Conservation (phyloP, 2,329 filamentous ascomycete genomes). For the Aspergillus quadrilineatus region DNA sequence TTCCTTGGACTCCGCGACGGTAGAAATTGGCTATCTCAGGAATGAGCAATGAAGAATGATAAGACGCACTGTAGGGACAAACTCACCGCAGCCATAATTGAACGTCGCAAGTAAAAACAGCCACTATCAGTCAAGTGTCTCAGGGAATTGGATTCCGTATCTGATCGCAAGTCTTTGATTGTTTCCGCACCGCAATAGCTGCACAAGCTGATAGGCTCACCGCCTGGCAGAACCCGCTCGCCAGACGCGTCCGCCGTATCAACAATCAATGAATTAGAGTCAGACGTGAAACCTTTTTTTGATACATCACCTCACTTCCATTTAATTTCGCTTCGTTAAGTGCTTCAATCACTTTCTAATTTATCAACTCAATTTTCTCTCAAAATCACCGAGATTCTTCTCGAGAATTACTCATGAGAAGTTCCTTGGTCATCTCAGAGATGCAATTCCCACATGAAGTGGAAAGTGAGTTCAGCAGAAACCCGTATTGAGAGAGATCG, state of each 20-base stretch:
- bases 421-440: background rate
- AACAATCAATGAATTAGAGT: background rate
- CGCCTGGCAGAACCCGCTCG: conserved; percentile 11
- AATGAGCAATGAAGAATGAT: conserved; percentile 9
- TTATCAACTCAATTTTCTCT: background rate
- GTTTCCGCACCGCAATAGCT: conserved; percentile 4
- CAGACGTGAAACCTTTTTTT: background rate
- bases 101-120: background rate
- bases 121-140: conserved; percentile 5
- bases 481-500: background rate
- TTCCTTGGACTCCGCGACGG: conserved; percentile 93
- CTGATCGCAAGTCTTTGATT: conserved; percentile 15
- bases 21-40: conserved; percentile 61
- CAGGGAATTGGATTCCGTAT: conserved; percentile 11
- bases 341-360: background rate
- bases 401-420: background rate
- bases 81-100: conserved; percentile 39
- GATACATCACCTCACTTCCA: background rate
- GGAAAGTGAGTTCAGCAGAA: background rate
- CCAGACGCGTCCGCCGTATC: background rate
- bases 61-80: background rate
- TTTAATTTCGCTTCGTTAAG: background rate
- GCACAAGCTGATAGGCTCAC: background rate
- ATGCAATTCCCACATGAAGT: background rate
- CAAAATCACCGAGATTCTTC: background rate